Conservation (phyloP, 495 filamentous ascomycete genomes). For the Polyplosphaeria fusca region DNA sequence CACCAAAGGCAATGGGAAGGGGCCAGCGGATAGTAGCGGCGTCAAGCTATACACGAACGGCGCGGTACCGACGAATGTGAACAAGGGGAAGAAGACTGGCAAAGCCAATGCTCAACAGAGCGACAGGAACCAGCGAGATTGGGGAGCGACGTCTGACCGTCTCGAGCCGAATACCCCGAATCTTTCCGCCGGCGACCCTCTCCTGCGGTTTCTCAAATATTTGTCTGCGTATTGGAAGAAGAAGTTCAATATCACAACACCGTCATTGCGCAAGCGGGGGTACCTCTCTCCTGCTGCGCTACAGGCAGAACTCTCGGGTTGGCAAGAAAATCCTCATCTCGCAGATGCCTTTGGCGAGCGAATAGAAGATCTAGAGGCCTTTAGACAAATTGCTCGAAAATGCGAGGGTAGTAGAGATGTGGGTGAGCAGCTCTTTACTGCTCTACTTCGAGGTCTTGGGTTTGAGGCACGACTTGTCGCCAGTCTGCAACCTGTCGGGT, state of each 20-base stretch:
- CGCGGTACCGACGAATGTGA: not conserved
- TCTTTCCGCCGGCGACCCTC: constrained; percentile 74
- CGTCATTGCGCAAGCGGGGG: constrained; percentile 81
- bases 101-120: not conserved
- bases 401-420: constrained; percentile 84
- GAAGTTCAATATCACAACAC: constrained; percentile 71
- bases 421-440: constrained; percentile 86
- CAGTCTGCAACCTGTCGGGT: constrained; percentile 82
- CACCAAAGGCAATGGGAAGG: constrained; percentile 15
- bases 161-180: constrained; percentile 67
- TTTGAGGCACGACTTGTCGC: constrained; percentile 78
- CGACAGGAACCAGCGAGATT: constrained; percentile 59
- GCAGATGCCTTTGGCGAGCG: constrained; percentile 69
- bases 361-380: constrained; percentile 60
- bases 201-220: constrained; percentile 72
- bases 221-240: constrained; percentile 84
- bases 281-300: constrained; percentile 71
- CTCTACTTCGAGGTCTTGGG: constrained; percentile 76
- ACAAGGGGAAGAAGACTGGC: not conserved
- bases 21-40: not conserved
- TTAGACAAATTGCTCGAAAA: constrained; percentile 63
- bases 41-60: constrained; percentile 8
- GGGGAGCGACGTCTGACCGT: constrained; percentile 66
- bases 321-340: constrained; percentile 60
- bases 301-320: constrained; percentile 62